phyloP scores from a whole-genome alignment of 2,329 filamentous ascomycete species.

The Apiospora malaysiana region DNA sequence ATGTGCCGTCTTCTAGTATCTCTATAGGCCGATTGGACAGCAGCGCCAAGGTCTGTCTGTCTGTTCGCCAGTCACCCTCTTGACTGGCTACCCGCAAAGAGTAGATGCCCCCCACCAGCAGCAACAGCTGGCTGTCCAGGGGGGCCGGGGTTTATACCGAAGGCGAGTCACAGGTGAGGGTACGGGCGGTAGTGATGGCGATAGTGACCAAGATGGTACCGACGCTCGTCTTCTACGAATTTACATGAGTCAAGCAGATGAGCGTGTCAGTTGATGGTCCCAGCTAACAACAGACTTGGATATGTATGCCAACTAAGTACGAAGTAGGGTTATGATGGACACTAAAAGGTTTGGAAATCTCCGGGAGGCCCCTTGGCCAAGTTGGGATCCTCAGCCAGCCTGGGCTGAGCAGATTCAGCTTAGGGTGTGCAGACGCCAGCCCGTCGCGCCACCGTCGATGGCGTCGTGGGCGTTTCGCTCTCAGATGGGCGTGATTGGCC shows the following conservation, averaged over 20 bases:
- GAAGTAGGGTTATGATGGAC: background rate
- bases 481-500: background rate
- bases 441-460: conserved; percentile 12
- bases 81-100: background rate
- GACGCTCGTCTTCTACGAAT: background rate
- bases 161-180: background rate
- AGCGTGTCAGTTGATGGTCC: background rate
- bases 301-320: too few relatives aligned
- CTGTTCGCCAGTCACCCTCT: background rate
- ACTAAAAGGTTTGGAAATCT: background rate
- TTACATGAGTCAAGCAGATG: background rate
- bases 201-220: background rate
- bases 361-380: conserved; percentile 6
- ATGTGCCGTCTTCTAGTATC: background rate
- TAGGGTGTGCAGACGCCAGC: background rate
- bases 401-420: conserved; percentile 3
- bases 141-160: background rate
- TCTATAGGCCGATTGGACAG: background rate
- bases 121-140: background rate
- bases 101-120: background rate
- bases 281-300: background rate
- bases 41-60: background rate
- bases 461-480: background rate
- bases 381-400: conserved; percentile 19
- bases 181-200: background rate